Conservation (phyloP, 306 rosid species). For the Sindora glabra region DNA sequence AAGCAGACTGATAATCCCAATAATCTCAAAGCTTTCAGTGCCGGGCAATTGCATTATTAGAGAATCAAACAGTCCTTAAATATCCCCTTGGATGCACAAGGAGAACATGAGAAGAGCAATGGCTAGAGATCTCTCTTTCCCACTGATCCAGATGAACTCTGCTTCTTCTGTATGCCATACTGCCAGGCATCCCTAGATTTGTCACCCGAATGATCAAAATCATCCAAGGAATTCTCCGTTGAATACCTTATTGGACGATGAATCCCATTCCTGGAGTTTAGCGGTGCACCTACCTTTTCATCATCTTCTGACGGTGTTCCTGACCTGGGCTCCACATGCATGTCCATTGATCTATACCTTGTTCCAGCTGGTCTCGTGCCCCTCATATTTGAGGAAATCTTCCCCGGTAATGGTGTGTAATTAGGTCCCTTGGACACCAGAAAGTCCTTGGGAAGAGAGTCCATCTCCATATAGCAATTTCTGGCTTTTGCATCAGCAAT, state of each 20-base stretch:
- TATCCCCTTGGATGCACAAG: slow-evolving; percentile 19
- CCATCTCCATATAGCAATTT: slow-evolving; percentile 85
- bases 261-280: slow-evolving; percentile 56
- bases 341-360: slow-evolving; percentile 71
- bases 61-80: slow-evolving; percentile 8
- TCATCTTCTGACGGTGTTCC: slow-evolving; percentile 82
- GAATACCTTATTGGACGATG: slow-evolving; percentile 46
- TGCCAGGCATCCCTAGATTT: slow-evolving; percentile 73
- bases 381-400: slow-evolving; percentile 55
- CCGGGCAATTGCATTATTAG: slow-evolving; percentile 17
- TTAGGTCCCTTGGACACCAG: slow-evolving; percentile 46
- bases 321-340: slow-evolving; percentile 63
- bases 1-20: slow-evolving; percentile 10
- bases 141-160: slow-evolving; percentile 49
- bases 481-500: slow-evolving; percentile 72
- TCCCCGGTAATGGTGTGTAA: slow-evolving; percentile 54
- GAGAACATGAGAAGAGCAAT: slow-evolving; percentile 19
- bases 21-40: slow-evolving; percentile 7
- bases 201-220: slow-evolving; percentile 52
- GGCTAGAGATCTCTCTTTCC: slow-evolving; percentile 65
- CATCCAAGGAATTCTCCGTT: slow-evolving; percentile 61
- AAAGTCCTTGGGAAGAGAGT: slow-evolving; percentile 85
- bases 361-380: slow-evolving; percentile 64
- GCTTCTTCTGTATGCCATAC: slow-evolving; percentile 71
- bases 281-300: slow-evolving; percentile 42